A percentile compares a stretch with the other conserved stretches of the same genome.
Evolutionary conservation across 306 rosid species (phyloP).

Genomic region (Herpetospermum pedunculosum): DNA sequence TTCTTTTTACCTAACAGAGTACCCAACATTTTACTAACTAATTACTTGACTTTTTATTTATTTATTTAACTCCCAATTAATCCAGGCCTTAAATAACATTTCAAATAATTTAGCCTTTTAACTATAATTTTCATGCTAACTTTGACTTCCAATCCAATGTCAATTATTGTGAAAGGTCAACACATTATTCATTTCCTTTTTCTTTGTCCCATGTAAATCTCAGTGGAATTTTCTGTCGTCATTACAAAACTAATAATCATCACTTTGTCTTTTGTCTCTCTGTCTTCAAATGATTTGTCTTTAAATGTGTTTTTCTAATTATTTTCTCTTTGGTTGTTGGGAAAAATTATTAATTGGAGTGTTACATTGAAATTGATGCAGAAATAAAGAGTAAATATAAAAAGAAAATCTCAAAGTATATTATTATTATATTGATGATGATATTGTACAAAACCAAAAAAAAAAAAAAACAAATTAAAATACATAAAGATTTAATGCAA

Average conservation of each 20-base stretch:
- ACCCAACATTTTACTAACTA: slow-evolving; percentile 22
- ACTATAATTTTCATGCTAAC: not conserved
- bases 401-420: not conserved
- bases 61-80: not conserved
- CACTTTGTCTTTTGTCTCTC: not conserved
- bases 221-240: not conserved
- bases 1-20: slow-evolving; percentile 17
- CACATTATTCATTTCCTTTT: not conserved
- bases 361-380: not conserved
- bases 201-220: not conserved
- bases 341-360: not conserved
- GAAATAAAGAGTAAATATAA: not conserved
- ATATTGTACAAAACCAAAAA: not conserved
- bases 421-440: not conserved
- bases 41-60: slow-evolving; percentile 23
- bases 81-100: no score
- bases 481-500: slow-evolving; percentile 2
- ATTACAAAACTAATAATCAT: not conserved
- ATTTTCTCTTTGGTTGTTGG: not conserved
- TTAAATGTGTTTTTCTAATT: not conserved
- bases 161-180: slow-evolving; percentile 11
- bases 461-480: no score
- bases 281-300: not conserved
- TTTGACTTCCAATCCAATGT: not conserved
- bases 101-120: no score